Conservation (phyloP, 2,329 filamentous ascomycete genomes). For the Cladosporium sp. region DNA sequence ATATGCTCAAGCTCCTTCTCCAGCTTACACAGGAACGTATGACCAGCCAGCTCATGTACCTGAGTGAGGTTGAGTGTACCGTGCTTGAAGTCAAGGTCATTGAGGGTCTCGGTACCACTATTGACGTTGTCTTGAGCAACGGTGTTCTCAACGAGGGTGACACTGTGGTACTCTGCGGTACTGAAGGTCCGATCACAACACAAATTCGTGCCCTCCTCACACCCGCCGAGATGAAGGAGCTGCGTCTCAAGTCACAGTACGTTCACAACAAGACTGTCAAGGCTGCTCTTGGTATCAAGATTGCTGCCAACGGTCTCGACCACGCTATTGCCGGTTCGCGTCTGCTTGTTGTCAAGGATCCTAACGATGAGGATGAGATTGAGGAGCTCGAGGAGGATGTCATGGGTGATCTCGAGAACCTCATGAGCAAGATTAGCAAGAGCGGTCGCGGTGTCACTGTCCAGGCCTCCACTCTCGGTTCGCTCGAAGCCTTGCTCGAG, state of each 20-base stretch:
- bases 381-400: slow-evolving; percentile 96
- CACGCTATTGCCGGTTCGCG: slow-evolving; percentile 95
- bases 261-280: slow-evolving; percentile 99
- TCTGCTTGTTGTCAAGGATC: slow-evolving; percentile 87
- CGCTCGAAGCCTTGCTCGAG: slow-evolving; percentile 91
- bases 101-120: slow-evolving; percentile 97
- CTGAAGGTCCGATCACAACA: slow-evolving; percentile 92
- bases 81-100: slow-evolving; percentile 99
- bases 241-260: slow-evolving; percentile 93
- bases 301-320: slow-evolving; percentile 92
- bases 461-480: slow-evolving; percentile 95
- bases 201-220: slow-evolving; percentile 94
- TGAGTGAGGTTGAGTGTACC: slow-evolving; percentile 95
- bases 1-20: slow-evolving; percentile 95
- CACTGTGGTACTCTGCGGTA: slow-evolving; percentile 90
- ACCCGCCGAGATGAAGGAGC: slow-evolving; percentile 86
- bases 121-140: slow-evolving; percentile 95
- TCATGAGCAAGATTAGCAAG: slow-evolving; percentile 89
- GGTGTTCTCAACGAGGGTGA: slow-evolving; percentile 94
- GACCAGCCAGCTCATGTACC: slow-evolving; percentile 96
- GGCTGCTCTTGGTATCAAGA: slow-evolving; percentile 97
- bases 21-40: slow-evolving; percentile 95
- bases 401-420: slow-evolving; percentile 86
- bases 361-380: slow-evolving; percentile 74
- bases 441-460: slow-evolving; percentile 93